Evolutionary conservation across 805 yeast genomes (phyloP), one percentile per base, ranked within the genome.

Genomic region (Metschnikowia chrysomelidarum): DNA sequence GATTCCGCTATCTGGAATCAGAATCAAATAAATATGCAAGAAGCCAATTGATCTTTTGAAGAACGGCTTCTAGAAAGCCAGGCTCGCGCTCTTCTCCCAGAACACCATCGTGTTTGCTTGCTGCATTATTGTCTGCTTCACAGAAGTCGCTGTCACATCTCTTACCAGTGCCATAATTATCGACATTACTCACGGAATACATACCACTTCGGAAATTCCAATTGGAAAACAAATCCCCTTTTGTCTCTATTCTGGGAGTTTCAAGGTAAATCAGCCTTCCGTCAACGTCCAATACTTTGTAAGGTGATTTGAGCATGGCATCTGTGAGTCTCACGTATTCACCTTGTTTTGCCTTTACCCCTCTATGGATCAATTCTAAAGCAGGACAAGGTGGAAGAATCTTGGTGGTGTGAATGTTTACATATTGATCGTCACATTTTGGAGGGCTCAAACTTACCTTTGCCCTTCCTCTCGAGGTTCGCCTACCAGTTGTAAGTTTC

Each of bases 281-380:
- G 46, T 73, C 66, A 1, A 55, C 48, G 33, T 65, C 69, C 31
- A 53, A 60, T 5, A 81, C 67, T 31, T 64, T 60, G 46, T 50
- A 71, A 5, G 60, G 61, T 1, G 76, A 62, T 7, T 44, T 42
- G 36, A 78, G 48, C 25, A 78, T 80, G 0, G 57, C 50, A 7
- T 62, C 67, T 2, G 60, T 40, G 7, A 82, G 51, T 3, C 62
- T 49, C 7, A 80, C 71, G 50, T 57, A 80, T 38, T 59, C 58
- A 0, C 91, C 91, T 30, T 52, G 57, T 7, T 56, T 50, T 0
- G 61, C 65, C 6, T 61, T 53, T 4, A 75, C 80, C 1, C 87
- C 86, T 7, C 50, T 52, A 19, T 62, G 60, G 25, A 81, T 69
- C 32, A 80, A 52, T 0, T 60, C 62, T 4, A 57, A 54, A 1